These are phyloP conservation scores for Penicillium dipodomyicola DNA, from an alignment of 495 filamentous ascomycete genomes.

Conservation along the genomic window DNA sequence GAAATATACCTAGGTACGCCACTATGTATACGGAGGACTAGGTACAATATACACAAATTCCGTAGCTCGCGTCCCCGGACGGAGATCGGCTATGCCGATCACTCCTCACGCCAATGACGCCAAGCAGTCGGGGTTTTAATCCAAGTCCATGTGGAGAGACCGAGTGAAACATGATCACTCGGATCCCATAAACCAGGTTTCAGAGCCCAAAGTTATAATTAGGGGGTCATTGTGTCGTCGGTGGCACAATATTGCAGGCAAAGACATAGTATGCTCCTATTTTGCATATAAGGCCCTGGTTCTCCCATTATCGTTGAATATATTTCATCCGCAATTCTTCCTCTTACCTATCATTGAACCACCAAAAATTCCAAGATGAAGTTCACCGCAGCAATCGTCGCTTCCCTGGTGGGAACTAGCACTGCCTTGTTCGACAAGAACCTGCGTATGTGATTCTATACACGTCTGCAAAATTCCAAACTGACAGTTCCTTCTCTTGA, in stretches of 20 bases:
- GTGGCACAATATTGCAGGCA: not conserved
- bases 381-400: constrained; percentile 29
- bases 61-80: not conserved
- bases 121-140: constrained; percentile 17
- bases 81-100: constrained; percentile 6
- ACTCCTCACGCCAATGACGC: constrained; percentile 22
- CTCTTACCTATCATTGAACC: not conserved
- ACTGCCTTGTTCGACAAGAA: constrained; percentile 38
- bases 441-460: constrained; percentile 27
- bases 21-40: not conserved
- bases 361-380: constrained; percentile 29
- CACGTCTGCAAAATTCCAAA: not conserved
- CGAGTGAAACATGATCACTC: constrained; percentile 23
- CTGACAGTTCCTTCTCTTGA: constrained; percentile 1
- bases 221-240: constrained; percentile 6
- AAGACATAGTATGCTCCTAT: not conserved
- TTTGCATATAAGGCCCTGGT: constrained; percentile 3
- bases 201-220: constrained; percentile 13
- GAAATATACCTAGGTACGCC: not conserved
- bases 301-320: not conserved
- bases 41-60: not conserved
- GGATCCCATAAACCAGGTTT: constrained; percentile 5
- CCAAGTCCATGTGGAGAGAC: constrained; percentile 19
- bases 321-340: not conserved
- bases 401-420: constrained; percentile 31